Conservation (phyloP, 2,329 filamentous ascomycete species). For the Fusarium sp. region DNA sequence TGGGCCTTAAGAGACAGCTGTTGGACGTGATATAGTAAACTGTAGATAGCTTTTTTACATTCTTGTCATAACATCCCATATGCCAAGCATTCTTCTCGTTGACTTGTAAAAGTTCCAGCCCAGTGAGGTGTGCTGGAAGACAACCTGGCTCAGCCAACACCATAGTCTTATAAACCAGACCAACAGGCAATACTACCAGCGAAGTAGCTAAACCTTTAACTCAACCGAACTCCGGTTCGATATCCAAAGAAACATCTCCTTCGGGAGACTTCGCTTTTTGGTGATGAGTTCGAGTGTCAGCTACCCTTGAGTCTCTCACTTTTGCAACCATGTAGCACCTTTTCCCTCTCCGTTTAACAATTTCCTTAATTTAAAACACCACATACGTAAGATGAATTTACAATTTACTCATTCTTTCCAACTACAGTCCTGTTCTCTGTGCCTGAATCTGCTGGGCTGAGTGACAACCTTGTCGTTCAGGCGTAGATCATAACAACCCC, state of each 20-base stretch:
- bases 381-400: accelerated
- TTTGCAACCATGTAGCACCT: accelerated
- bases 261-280: constrained; percentile 24
- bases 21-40: accelerated
- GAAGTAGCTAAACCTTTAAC: constrained; percentile 3
- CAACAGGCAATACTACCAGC: not conserved
- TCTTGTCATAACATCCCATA: accelerated
- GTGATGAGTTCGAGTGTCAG: not conserved
- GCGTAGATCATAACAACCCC: not conserved
- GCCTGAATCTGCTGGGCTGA: not conserved
- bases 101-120: not conserved
- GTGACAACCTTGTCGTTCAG: not conserved
- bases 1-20: accelerated
- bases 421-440: not conserved
- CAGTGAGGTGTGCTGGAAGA: no score
- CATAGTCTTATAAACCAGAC: not conserved
- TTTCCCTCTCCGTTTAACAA: not conserved
- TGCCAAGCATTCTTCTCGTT: accelerated
- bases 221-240: not conserved
- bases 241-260: not conserved
- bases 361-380: accelerated
- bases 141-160: no score
- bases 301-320: no score
- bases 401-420: accelerated
- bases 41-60: accelerated